These are phyloP conservation scores for Naganishia sp. DNA, from an alignment of 1,284 basidiomycete genomes.

Conservation along the genomic window DNA sequence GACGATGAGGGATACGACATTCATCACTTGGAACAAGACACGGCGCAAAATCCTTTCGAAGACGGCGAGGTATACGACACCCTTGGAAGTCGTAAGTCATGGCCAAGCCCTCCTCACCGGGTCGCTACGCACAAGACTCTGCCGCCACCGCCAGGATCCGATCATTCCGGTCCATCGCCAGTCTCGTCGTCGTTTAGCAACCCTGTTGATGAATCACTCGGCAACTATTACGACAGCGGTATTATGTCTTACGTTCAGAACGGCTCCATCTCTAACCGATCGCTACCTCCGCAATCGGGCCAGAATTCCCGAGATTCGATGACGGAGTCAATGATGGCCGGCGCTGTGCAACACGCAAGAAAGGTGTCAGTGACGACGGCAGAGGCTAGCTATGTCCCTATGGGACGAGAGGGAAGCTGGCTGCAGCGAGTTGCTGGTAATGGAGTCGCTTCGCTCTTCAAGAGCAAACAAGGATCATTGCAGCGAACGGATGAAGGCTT, in stretches of 20 bases:
- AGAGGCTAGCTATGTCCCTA: slow-evolving; percentile 36
- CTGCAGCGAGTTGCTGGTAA: slow-evolving; percentile 42
- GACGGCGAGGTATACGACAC: slow-evolving; percentile 26
- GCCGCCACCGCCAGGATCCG: background rate
- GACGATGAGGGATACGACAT: slow-evolving; percentile 33
- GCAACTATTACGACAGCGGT: slow-evolving; percentile 30
- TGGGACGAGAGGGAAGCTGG: slow-evolving; percentile 44
- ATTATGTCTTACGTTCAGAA: slow-evolving; percentile 32
- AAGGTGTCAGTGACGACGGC: slow-evolving; percentile 38
- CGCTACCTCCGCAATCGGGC: slow-evolving; percentile 28
- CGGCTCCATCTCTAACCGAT: slow-evolving; percentile 32
- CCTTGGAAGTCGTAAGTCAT: background rate
- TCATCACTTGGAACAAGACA: slow-evolving; percentile 29
- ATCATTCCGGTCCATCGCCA: background rate
- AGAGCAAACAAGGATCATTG: background rate
- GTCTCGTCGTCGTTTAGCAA: slow-evolving; percentile 36
- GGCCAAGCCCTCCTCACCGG: slow-evolving; percentile 13
- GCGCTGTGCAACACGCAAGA: slow-evolving; percentile 37
- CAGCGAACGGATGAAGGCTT: slow-evolving; percentile 36
- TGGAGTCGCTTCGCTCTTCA: slow-evolving; percentile 7
- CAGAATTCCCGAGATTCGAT: slow-evolving; percentile 32
- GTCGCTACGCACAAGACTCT: slow-evolving; percentile 5
- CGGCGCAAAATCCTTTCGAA: background rate
- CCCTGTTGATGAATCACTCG: slow-evolving; percentile 36
- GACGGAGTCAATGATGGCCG: slow-evolving; percentile 26